Conservation (phyloP, 495 filamentous ascomycete genomes). For the Tuber umbilicatum region DNA sequence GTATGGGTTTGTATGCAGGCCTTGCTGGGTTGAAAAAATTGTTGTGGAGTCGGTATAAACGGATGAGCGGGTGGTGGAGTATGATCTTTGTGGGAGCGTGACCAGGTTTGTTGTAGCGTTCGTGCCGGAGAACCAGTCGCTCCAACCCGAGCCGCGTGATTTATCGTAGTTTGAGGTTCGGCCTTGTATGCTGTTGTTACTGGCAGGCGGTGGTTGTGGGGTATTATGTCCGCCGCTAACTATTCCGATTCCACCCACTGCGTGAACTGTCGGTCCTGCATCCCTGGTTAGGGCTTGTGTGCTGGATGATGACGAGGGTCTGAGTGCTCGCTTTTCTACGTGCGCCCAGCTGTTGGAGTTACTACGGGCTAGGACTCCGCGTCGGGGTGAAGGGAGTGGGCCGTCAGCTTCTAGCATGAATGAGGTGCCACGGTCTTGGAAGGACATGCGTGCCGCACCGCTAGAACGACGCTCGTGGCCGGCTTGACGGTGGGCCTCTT, state of each 20-base stretch:
- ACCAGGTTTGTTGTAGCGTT: slow-evolving; percentile 38
- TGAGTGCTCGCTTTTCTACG: slow-evolving; percentile 19
- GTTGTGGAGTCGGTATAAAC: slow-evolving; percentile 29
- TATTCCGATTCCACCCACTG: slow-evolving; percentile 28
- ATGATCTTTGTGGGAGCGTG: slow-evolving; percentile 27
- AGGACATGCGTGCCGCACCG: slow-evolving; percentile 28
- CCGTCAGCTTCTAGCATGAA: slow-evolving; percentile 37
- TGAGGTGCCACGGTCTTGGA: slow-evolving; percentile 39
- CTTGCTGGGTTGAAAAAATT: not conserved
- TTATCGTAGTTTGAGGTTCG: not conserved
- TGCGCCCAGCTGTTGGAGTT: slow-evolving; percentile 26
- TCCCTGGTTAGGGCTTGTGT: not conserved
- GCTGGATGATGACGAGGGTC: slow-evolving; percentile 4
- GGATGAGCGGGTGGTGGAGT: slow-evolving; percentile 25
- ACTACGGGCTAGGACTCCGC: slow-evolving; percentile 6
- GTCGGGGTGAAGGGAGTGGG: slow-evolving; percentile 17
- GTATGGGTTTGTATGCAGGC: slow-evolving; percentile 30
- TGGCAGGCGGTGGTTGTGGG: slow-evolving; percentile 12
- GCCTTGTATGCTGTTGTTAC: slow-evolving; percentile 13
- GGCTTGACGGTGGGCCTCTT: slow-evolving; percentile 10
- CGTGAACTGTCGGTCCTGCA: slow-evolving; percentile 20
- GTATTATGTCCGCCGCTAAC: slow-evolving; percentile 6
- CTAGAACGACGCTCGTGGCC: slow-evolving; percentile 5
- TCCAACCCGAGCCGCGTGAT: slow-evolving; percentile 36
- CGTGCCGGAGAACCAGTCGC: slow-evolving; percentile 38